Percentiles rank a stretch among this genome's conserved stretches.
These are phyloP conservation scores for Blastobotrys capitulatus DNA, from an alignment of 1,139 yeast species.

Conservation along the genomic window DNA sequence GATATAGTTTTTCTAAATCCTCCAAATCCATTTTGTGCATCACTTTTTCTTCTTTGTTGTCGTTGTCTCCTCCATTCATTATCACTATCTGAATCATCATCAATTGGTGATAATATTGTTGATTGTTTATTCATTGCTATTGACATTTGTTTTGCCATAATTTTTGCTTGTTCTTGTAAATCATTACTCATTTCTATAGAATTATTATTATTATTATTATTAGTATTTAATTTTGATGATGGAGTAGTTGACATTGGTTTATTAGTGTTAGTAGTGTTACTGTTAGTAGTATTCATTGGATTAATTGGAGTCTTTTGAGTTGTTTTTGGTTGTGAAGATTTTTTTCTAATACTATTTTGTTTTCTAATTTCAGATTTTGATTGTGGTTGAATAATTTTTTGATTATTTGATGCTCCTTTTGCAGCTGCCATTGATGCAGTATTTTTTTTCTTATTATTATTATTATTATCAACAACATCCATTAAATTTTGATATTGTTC, in stretches of 20 bases:
- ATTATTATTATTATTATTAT: background rate
- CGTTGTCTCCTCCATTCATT: constrained; percentile 30
- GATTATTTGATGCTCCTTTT: constrained; percentile 6
- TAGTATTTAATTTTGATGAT: background rate
- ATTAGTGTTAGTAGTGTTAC: background rate
- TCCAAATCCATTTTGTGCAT: constrained; percentile 7
- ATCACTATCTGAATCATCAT: constrained; percentile 25
- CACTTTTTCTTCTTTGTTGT: constrained; percentile 5
- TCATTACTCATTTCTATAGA: background rate
- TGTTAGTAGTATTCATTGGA: background rate
- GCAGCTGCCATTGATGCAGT: constrained; percentile 5
- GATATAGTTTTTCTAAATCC: constrained; percentile 2
- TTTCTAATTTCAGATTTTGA: background rate
- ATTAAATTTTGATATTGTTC: constrained; percentile 7
- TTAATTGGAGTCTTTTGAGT: background rate
- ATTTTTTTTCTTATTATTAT: background rate
- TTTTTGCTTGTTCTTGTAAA: background rate
- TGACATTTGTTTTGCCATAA: background rate
- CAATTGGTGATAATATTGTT: background rate
- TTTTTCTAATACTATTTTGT: background rate
- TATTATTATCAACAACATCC: background rate
- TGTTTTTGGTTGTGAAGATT: background rate
- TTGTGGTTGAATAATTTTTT: background rate
- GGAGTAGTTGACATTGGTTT: background rate
- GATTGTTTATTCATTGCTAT: background rate